These are phyloP conservation scores for Pugionium dolabratum DNA, from an alignment of 345 rosid species.

Conservation along the genomic window DNA sequence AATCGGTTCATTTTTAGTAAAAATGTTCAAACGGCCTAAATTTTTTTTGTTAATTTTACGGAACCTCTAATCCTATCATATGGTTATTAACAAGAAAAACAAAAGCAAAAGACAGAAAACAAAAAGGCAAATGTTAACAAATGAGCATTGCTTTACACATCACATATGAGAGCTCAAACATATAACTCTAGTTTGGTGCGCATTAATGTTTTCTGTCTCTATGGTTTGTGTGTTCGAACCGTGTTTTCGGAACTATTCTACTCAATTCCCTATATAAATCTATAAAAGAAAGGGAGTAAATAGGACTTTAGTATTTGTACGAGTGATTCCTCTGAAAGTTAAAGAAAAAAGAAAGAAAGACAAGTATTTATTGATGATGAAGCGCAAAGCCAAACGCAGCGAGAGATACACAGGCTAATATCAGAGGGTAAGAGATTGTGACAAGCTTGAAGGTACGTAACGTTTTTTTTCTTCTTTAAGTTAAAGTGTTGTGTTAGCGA, in stretches of 20 bases:
- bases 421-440: not conserved
- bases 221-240: constrained; percentile 25
- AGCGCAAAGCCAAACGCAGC: constrained; percentile 29
- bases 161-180: constrained; percentile 31
- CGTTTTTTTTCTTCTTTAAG: not conserved
- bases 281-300: not conserved
- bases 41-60: too few species aligned
- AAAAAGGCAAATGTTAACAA: constrained; percentile 27
- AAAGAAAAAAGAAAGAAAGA: not conserved
- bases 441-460: constrained; percentile 27
- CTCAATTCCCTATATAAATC: constrained; percentile 25
- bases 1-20: too few species aligned
- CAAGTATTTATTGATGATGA: constrained; percentile 38
- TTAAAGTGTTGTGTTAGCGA: constrained; percentile 22
- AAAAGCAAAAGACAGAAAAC: constrained; percentile 3
- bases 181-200: constrained; percentile 39
- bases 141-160: constrained; percentile 37
- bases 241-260: constrained; percentile 35
- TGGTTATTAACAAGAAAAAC: constrained; percentile 12
- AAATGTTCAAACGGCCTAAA: too few species aligned
- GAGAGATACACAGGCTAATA: constrained; percentile 28
- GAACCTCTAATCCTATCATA: constrained; percentile 1
- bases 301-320: constrained; percentile 26
- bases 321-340: constrained; percentile 18
- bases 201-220: constrained; percentile 23